These are phyloP conservation scores for Jaltomata sinuosa DNA, from an alignment of 257 asterid genomes.

Conservation along the genomic window DNA sequence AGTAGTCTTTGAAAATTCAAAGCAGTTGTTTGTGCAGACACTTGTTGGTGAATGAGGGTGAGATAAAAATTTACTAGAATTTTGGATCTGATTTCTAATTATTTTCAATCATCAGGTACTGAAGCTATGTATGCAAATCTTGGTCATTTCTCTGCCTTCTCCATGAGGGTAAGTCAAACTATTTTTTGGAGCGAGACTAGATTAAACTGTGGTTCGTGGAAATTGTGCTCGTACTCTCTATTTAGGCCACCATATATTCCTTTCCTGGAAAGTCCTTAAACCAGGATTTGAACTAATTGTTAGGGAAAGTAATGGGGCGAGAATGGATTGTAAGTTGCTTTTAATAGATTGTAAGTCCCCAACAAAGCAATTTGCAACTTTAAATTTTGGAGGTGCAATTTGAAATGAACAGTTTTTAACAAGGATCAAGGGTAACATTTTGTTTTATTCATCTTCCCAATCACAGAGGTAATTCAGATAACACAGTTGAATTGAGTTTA, in stretches of 20 bases:
- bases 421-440: neutral
- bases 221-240: neutral
- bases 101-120: neutral
- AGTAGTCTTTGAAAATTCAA: neutral
- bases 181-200: neutral
- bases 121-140: constrained; percentile 7
- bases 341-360: neutral
- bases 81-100: neutral
- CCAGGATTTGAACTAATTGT: neutral
- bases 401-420: neutral
- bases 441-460: neutral
- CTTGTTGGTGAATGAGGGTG: neutral
- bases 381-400: neutral
- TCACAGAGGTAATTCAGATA: neutral
- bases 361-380: neutral
- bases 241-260: neutral
- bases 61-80: neutral
- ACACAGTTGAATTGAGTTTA: neutral
- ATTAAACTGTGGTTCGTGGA: neutral
- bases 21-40: neutral
- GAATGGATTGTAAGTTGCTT: neutral
- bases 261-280: neutral
- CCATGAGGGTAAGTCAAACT: constrained; percentile 2
- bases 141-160: constrained; percentile 8
- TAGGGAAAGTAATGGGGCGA: neutral